These are phyloP conservation scores for Oehlia diaphana DNA, from an alignment of 192 early-diverging fungal species.

Conservation along the genomic window DNA sequence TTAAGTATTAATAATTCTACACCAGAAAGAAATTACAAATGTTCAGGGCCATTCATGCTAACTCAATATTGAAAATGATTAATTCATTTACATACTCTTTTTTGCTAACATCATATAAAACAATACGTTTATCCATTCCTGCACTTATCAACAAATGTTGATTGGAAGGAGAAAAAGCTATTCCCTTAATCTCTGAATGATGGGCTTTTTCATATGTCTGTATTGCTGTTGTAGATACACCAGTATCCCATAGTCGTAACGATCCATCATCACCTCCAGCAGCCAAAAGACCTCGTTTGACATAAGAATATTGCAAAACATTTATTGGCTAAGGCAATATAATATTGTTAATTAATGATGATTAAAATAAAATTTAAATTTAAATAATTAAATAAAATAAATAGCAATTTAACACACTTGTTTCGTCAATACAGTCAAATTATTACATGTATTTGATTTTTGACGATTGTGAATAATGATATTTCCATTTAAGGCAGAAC, in stretches of 20 bases:
- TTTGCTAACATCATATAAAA: constrained; percentile 45
- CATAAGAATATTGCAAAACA: constrained; percentile 39
- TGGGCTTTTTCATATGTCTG: constrained; percentile 41
- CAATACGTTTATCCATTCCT: constrained; percentile 41
- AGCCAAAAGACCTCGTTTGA: constrained; percentile 40
- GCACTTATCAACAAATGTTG: constrained; percentile 41
- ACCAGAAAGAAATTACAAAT: not conserved
- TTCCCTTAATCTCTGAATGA: constrained; percentile 37
- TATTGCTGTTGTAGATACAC: constrained; percentile 32
- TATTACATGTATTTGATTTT: constrained; percentile 20
- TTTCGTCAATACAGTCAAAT: constrained; percentile 11
- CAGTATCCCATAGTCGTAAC: constrained; percentile 46
- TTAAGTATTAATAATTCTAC: not conserved
- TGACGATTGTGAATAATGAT: constrained; percentile 32
- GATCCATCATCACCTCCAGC: constrained; percentile 42
- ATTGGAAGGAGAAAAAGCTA: constrained; percentile 48
- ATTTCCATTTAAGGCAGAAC: constrained; percentile 20
- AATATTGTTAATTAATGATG: not conserved
- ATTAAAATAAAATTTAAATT: not conserved
- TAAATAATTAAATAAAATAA: not conserved
- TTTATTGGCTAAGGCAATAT: constrained; percentile 21
- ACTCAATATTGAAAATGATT: not conserved
- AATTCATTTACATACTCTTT: constrained; percentile 27
- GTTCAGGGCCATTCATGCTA: not conserved
- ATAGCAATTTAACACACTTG: not conserved